Evolutionary conservation across 2,329 filamentous ascomycete species (phyloP), one percentile per base, ranked within the genome.

Genomic region (Pseudonectria foliicola): DNA sequence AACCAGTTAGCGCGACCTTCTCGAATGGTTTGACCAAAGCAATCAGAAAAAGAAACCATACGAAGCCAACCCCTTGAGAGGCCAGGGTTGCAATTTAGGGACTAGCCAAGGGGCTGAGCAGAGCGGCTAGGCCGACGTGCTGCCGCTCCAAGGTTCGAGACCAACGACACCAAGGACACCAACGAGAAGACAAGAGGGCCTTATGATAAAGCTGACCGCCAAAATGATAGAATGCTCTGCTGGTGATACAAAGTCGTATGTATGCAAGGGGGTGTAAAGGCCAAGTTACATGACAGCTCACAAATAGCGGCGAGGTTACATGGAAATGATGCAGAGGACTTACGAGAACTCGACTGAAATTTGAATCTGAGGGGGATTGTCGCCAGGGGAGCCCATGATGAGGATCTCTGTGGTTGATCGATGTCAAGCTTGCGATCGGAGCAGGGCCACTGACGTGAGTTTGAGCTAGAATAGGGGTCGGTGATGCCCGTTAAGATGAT

Each of bases 321-420:
- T 31, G 29, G 42, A 46, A 43, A 37, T 29, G 30, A 31, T 27
- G 15, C 18, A 25, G 31, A 18, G 13, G 29, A 61, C 67, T 55
- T 56, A 69, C 67, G 65, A 71, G 53, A 92, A 90, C 58, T 92
- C 85, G 18, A 92, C 77, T 5, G 73, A 75, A 45, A 90, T 70
- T 14, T 71, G 57, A 32, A 85, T 62, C 8, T 57, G 58, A 24
- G 57, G 46, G 34, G 48, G 31, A 5, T 38, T 33, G 25, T 12
- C n/a, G 31, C 39, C 38, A 15, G 29, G 31, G 27, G 27, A 21
- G 30, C 35, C 27, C 25, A 37, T 31, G 40, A 38, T 52, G 34
- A 26, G 33, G 38, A 21, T 21, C 18, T 21, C n/a, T 21, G 18
- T 6, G 18, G 18, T 21, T 21, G 18, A 5, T 21, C 18, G 18